Percentiles rank a stretch among this genome's conserved stretches.
Evolutionary conservation across 352 stramenopile species (phyloP).

Genomic region (Pythium phragmitis): DNA sequence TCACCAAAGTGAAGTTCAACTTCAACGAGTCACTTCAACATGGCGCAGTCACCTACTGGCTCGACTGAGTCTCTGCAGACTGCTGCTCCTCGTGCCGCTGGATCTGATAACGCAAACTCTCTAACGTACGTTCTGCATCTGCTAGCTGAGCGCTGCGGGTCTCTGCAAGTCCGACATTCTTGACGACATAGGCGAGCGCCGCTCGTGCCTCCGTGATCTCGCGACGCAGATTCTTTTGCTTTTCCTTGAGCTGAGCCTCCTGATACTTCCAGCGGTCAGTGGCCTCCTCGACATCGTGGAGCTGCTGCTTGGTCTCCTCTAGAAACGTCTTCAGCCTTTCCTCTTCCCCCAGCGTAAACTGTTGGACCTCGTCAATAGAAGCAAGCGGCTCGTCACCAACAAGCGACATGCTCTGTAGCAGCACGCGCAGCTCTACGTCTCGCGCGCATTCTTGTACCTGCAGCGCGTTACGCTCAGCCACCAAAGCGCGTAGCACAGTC

Average conservation of each 20-base stretch:
- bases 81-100: constrained; percentile 12
- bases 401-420: constrained; percentile 30
- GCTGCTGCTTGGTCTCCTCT: constrained; percentile 20
- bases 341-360: constrained; percentile 36
- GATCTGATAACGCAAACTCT: constrained; percentile 40
- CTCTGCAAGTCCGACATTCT: constrained; percentile 36
- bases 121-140: constrained; percentile 45
- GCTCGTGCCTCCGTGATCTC: constrained; percentile 35
- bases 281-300: constrained; percentile 28
- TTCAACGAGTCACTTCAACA: too few relatives aligned
- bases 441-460: constrained; percentile 38
- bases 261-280: constrained; percentile 37
- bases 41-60: too few relatives aligned
- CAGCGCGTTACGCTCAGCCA: constrained; percentile 38
- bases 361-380: constrained; percentile 29
- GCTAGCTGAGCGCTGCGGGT: constrained; percentile 34
- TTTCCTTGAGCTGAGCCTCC: constrained; percentile 48
- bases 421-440: constrained; percentile 32
- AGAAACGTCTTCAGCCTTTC: constrained; percentile 34
- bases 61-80: too few relatives aligned
- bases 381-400: constrained; percentile 33
- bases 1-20: too few relatives aligned
- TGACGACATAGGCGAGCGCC: constrained; percentile 36
- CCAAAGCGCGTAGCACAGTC: constrained; percentile 36
- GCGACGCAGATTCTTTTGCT: constrained; percentile 45